Base-by-base conservation (phyloP, 352 stramenopile species). In the Phytophthora quininea region DNA sequence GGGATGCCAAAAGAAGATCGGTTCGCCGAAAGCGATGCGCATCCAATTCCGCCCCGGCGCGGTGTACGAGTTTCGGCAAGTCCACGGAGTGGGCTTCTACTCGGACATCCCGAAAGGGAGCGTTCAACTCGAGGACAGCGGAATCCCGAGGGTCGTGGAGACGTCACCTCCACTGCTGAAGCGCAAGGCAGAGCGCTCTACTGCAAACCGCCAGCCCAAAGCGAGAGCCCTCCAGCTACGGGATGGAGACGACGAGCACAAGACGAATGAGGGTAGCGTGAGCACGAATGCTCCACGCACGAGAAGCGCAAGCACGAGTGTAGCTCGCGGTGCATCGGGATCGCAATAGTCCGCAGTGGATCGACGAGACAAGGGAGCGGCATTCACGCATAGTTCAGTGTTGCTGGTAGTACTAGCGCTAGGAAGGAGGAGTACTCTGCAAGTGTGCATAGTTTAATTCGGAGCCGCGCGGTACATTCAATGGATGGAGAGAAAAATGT, bases 1-100 rank as follows among this genome's bases (percentile, higher is more conserved):
- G 53, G 53, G 53, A 51, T 15, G 10, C 19, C 1, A 59, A 59
- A 51, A 59, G 38, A 56, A 56, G 50, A 15, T 31, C 3, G 50
- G 50, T 2, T 56, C 50, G 2, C 50, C 50, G 6, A 6, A 11
- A 40, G 6, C 6, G 10, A 11, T 6, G 10, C 35, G 35, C 6
- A 40, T 40, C 6, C 35, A 40, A 40, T 40, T 40, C 10, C 35
- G 35, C 10, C 6, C 35, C 10, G 35, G 35, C 10, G 35, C 35
- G 6, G 35, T 40, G 6, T 40, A 40, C 35, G 35, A 40, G 35
- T 40, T 40, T 11, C 6, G 10, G 35, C 35, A 40, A 11, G 35
- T 40, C 35, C 35, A 40, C 35, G 10, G 35, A 6, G 35, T 40
- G 35, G 35, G 35, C 35, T 40, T 40, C 35, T 40, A 11, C 35